Base-by-base conservation (phyloP, 805 yeast species). In the Isabelozyma gotoi region DNA sequence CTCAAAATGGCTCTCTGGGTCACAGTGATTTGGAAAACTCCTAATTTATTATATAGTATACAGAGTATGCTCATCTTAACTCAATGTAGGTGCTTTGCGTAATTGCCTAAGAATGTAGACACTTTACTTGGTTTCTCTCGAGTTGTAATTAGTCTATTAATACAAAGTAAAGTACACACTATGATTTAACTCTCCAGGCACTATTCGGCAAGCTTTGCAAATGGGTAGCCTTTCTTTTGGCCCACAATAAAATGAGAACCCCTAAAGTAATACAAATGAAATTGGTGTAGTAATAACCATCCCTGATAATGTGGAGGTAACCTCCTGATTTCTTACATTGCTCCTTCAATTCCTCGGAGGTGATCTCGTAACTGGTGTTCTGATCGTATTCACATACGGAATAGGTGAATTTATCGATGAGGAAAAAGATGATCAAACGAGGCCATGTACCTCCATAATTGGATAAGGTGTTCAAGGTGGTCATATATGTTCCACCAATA, bases 361-460 rank as follows among this genome's bases (percentile, higher is more conserved):
- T 47, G 17, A 60, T 56, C n/a, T 33, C 24, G 33, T 43, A 52
- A 11, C 35, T 29, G 11, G 44, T 19, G 17, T 12, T 11, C n/a
- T 18, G 31, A 15, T 14, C 16, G 14, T 34, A 19, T 1, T 43
- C 35, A 65, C 98, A 92, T 21, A 71, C 60, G 1, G 90, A 81
- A 3, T 65, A 55, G 0, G 97, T 87, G 52, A 90, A 78, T 52
- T 73, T 77, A 65, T 92, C 97, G 43, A 94, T 92, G 64, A 90
- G 73, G 46, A 74, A 79, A 51, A 90, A 76, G 1, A 92, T 83
- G 24, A 94, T 70, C n/a, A 88, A 69, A 42, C 89, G 76, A 2
- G 99, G 99, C 99, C 99, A 94, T 36, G 95, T 94, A 8, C 99
- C 99, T 18, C 99, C 99, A 45, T 92, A 75, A 61, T 94, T 94